Evolutionary conservation across 352 stramenopile genomes (phyloP).

Genomic region (Thalassiosira mediterranea): DNA sequence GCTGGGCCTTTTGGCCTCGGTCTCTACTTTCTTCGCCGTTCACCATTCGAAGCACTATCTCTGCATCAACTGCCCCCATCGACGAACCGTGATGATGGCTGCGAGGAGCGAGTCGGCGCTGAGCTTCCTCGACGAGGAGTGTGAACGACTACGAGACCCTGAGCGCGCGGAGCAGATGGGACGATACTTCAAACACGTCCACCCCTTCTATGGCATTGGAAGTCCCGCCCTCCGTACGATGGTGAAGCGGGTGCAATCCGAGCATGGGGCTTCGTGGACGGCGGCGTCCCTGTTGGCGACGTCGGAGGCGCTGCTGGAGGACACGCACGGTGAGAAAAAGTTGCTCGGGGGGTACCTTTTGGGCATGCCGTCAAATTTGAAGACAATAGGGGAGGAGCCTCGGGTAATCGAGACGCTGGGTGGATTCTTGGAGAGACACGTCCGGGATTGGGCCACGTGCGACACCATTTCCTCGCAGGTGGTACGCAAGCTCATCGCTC

Average conservation of each 20-base stretch:
- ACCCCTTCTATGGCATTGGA: conserved; percentile 36
- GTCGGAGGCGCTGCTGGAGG: conserved; percentile 11
- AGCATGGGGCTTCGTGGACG: conserved; percentile 18
- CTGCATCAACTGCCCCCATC: no score
- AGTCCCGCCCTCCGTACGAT: conserved; percentile 8
- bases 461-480: conserved; percentile 18
- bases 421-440: conserved; percentile 6
- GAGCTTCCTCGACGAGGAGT: conserved; percentile 17
- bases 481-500: conserved; percentile 17
- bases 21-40: neutral
- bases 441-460: conserved; percentile 26
- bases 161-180: conserved; percentile 7
- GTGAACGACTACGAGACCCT: conserved; percentile 7
- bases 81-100: neutral
- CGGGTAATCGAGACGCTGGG: conserved; percentile 7
- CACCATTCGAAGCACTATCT: no score
- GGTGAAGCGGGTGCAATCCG: conserved; percentile 10
- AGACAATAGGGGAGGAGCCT: conserved; percentile 10
- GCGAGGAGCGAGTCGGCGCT: neutral
- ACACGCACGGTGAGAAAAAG: conserved; percentile 11
- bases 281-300: conserved; percentile 4
- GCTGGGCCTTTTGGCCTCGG: no score
- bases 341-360: conserved; percentile 24
- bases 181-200: conserved; percentile 30
- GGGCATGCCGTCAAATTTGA: conserved; percentile 11